A percentile compares a stretch with the other conserved stretches of the same genome.
Conservation (phyloP, 805 yeast species). For the Candida argentea region DNA sequence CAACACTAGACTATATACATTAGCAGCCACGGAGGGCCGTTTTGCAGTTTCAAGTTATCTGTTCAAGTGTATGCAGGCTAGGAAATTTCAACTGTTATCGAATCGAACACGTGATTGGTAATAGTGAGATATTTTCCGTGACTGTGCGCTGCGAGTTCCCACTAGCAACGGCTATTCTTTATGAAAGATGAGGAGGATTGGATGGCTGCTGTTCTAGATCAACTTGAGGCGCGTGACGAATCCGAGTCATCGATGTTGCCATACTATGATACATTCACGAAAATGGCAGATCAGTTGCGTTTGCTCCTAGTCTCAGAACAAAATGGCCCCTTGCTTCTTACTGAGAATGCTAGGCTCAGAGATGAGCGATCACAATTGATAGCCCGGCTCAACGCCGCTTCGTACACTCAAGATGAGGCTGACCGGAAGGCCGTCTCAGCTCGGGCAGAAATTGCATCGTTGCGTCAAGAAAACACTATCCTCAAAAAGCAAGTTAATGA, state of each 20-base stretch:
- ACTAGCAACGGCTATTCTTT: no score
- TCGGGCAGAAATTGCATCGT: slow-evolving; percentile 5
- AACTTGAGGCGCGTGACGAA: slow-evolving; percentile 20
- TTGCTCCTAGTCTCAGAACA: slow-evolving; percentile 1
- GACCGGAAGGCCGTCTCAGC: slow-evolving; percentile 1
- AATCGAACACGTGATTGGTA: no score
- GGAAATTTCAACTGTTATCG: no score
- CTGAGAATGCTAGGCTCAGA: slow-evolving; percentile 11
- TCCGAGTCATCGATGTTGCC: slow-evolving; percentile 21
- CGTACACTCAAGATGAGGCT: slow-evolving; percentile 3
- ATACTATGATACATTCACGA: slow-evolving; percentile 24
- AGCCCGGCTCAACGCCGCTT: not conserved
- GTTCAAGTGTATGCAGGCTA: no score
- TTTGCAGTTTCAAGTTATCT: no score
- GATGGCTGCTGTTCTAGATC: slow-evolving; percentile 13
- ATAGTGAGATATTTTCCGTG: no score
- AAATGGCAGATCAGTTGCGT: slow-evolving; percentile 12
- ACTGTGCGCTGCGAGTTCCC: no score
- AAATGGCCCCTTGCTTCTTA: not conserved
- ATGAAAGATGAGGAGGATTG: no score
- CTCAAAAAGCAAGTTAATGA: slow-evolving; percentile 12
- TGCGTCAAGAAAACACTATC: slow-evolving; percentile 10
- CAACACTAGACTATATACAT: no score
- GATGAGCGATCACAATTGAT: slow-evolving; percentile 1
- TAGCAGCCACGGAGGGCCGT: no score